A percentile compares a stretch with the other conserved stretches of the same genome.
These are phyloP conservation scores for Fusarium sp. DNA, from an alignment of 2,329 filamentous ascomycete genomes.

Conservation along the genomic window DNA sequence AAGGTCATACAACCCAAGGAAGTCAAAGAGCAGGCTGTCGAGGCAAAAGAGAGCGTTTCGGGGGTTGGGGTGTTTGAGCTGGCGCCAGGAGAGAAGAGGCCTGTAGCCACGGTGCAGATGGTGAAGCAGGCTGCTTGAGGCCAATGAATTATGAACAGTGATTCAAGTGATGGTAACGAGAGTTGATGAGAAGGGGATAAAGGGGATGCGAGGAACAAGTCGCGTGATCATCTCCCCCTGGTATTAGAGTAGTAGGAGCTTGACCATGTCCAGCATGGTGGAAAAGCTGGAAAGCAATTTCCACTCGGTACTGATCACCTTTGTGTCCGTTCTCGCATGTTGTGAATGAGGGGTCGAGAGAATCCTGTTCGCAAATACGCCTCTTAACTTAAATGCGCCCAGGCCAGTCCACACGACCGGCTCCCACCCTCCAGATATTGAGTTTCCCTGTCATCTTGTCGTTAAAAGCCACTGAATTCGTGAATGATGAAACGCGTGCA, in stretches of 20 bases:
- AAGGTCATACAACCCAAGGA: slow-evolving; percentile 42
- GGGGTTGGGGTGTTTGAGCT: slow-evolving; percentile 48
- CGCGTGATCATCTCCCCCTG: background rate
- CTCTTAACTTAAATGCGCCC: background rate
- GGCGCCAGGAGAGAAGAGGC: slow-evolving; percentile 39
- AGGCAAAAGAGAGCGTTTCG: slow-evolving; percentile 25
- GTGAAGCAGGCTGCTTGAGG: slow-evolving; percentile 1
- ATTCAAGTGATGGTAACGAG: background rate
- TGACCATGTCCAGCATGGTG: background rate
- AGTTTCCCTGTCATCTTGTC: background rate
- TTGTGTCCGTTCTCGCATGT: background rate
- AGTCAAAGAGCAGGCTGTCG: slow-evolving; percentile 14
- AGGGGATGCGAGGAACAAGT: background rate
- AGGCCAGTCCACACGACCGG: background rate
- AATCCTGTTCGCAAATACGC: background rate
- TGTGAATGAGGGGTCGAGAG: background rate
- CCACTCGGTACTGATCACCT: background rate
- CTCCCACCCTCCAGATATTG: background rate
- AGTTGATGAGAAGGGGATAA: background rate
- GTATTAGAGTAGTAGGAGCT: background rate
- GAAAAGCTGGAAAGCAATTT: background rate
- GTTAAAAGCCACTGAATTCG: background rate
- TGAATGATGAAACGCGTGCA: background rate
- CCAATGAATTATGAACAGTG: background rate
- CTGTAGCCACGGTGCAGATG: background rate